Evolutionary conservation across 2,329 filamentous ascomycete species (phyloP), one percentile per base, ranked within the genome.

Genomic region (Cordyceps fumosorosea): DNA sequence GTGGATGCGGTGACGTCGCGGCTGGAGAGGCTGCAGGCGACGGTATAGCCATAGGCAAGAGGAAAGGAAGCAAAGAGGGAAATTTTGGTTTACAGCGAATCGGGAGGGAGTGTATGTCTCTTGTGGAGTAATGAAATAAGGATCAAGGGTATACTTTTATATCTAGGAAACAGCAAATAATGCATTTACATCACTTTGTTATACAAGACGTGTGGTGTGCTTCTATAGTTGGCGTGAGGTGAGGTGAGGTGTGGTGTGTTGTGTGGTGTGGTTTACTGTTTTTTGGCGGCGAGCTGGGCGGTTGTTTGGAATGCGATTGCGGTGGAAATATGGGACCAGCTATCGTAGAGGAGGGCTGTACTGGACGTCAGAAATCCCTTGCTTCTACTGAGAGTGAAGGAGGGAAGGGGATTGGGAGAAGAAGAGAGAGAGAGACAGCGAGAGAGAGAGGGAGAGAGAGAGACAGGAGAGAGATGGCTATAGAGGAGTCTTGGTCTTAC

Each of bases 1-100:
- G 84, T 90, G 7, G 87, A 90, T 67, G 87, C 84, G 24, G 82
- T 89, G 24, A 85, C 81, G 66, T 79, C 79, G 62, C 79, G 87
- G 62, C 73, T 91, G 65, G 84, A 87, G 71, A 81, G 79, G 64
- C 74, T 90, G 60, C 75, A 78, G 65, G 65, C 72, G n/a, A 65
- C 64, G 44, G 60, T 71, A 67, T 75, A 69, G 65, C 60, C 66
- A 59, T 18, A 42, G 29, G 24, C 32, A 59, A 44, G n/a, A n/a
- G 40, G 12, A 37, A 37, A 37, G 29, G 29, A 37, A 14, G 12
- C 12, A 37, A 11, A 32, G 29, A 32, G 12, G 11, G 16, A n/a
- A 45, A 32, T 61, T 63, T 56, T 60, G 34, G 59, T 48, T 61
- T 55, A 55, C 53, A 61, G 59, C 59, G 51, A 61, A 24, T 55